Percentiles rank a stretch among this genome's conserved stretches.
Conservation (phyloP, 305 asterid species). For the Withania somnifera region DNA sequence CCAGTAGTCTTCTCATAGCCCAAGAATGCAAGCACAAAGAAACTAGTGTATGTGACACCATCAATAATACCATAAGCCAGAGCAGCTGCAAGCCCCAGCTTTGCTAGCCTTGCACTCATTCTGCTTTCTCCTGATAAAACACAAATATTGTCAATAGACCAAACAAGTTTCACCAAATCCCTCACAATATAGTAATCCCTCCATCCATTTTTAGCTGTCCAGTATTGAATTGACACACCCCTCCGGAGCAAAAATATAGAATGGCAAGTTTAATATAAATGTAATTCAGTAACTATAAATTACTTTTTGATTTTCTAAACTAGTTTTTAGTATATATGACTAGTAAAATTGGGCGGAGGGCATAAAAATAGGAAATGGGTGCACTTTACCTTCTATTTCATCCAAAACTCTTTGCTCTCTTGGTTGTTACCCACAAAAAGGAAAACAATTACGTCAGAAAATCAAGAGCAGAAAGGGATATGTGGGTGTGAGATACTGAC, state of each 20-base stretch:
- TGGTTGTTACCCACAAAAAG: not conserved
- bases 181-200: too few relatives aligned
- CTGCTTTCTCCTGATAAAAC: slow-evolving; percentile 24
- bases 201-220: too few relatives aligned
- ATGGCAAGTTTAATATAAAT: too few relatives aligned
- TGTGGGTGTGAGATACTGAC: not conserved
- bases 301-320: too few relatives aligned
- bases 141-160: not conserved
- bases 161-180: not conserved
- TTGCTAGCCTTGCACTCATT: slow-evolving; percentile 31
- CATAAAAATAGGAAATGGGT: not conserved
- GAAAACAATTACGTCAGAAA: not conserved
- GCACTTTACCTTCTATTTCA: not conserved
- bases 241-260: too few relatives aligned
- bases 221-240: too few relatives aligned
- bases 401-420: not conserved
- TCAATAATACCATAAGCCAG: slow-evolving; percentile 39
- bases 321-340: too few relatives aligned
- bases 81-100: slow-evolving; percentile 35
- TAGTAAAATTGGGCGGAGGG: too few relatives aligned
- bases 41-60: slow-evolving; percentile 36
- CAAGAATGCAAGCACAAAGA: slow-evolving; percentile 38
- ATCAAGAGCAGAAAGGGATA: not conserved
- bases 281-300: too few relatives aligned
- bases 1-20: slow-evolving; percentile 39